A percentile compares a stretch with the other conserved stretches of the same genome.
Evolutionary conservation across 1,139 yeast genomes (phyloP).

Genomic region (Yamadazyma aaseri): DNA sequence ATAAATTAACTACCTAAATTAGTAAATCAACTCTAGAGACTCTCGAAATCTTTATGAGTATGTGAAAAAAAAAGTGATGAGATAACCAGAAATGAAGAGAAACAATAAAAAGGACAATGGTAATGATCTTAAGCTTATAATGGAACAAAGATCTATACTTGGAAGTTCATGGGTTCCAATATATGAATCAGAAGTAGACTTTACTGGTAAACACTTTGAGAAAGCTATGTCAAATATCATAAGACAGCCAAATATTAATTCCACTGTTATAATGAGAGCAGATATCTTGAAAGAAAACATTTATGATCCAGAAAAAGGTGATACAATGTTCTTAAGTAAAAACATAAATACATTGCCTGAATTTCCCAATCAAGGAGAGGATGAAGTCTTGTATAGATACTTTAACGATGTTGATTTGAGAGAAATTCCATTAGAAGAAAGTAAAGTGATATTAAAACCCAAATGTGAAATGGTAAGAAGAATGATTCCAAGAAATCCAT

Average conservation of each 20-base stretch:
- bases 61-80: conserved; percentile 10
- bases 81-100: conserved; percentile 17
- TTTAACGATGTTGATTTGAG: conserved; percentile 57
- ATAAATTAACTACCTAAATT: too few relatives aligned
- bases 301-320: conserved; percentile 39
- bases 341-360: conserved; percentile 32
- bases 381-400: conserved; percentile 43
- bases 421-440: conserved; percentile 37
- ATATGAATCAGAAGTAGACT: conserved; percentile 44
- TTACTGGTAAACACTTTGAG: conserved; percentile 56
- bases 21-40: too few relatives aligned
- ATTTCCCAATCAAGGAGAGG: conserved; percentile 27
- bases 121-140: conserved; percentile 7
- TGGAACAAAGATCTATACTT: conserved; percentile 37
- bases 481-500: conserved; percentile 86
- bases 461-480: conserved; percentile 66
- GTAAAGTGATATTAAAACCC: conserved; percentile 31
- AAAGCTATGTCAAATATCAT: conserved; percentile 80
- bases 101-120: conserved; percentile 11
- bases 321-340: conserved; percentile 33
- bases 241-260: conserved; percentile 85
- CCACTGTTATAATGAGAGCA: conserved; percentile 86
- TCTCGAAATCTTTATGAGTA: too few relatives aligned
- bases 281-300: conserved; percentile 66
- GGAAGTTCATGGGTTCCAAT: conserved; percentile 71